These are phyloP conservation scores for Athelia psychrophila DNA, from an alignment of 1,284 basidiomycete species.

Conservation along the genomic window DNA sequence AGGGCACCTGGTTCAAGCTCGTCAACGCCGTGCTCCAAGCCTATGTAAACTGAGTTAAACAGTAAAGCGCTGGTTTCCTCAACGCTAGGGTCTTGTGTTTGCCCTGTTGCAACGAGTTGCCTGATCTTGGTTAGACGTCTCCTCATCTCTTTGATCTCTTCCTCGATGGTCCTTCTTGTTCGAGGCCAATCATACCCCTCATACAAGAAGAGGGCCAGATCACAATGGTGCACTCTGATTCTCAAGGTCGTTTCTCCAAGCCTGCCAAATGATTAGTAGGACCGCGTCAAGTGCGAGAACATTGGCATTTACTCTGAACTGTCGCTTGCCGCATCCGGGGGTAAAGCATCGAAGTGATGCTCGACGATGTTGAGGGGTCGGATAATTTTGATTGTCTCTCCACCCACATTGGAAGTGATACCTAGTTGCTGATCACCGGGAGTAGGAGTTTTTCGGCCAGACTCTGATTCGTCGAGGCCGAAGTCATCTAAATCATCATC, in stretches of 20 bases:
- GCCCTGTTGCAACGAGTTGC: conserved; percentile 92
- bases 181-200: conserved; percentile 93
- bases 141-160: conserved; percentile 86
- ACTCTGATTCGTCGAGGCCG: conserved; percentile 40
- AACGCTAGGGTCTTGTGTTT: conserved; percentile 78
- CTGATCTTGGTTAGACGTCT: conserved; percentile 86
- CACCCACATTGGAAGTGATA: conserved; percentile 65
- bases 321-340: conserved; percentile 47
- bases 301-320: conserved; percentile 42
- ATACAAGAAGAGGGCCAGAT: conserved; percentile 72
- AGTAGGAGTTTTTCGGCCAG: conserved; percentile 17
- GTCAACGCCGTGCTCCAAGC: conserved; percentile 71
- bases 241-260: conserved; percentile 46
- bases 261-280: conserved; percentile 22
- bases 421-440: conserved; percentile 32
- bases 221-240: conserved; percentile 58
- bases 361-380: conserved; percentile 62
- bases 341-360: conserved; percentile 70
- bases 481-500: conserved; percentile 74
- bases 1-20: conserved; percentile 74
- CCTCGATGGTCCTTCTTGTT: conserved; percentile 86
- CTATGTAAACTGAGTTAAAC: conserved; percentile 93
- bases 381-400: conserved; percentile 84
- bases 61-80: conserved; percentile 80
- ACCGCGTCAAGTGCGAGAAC: conserved; percentile 8